phyloP scores from a whole-genome alignment of 257 asterid species.

The Striga asiatica region DNA sequence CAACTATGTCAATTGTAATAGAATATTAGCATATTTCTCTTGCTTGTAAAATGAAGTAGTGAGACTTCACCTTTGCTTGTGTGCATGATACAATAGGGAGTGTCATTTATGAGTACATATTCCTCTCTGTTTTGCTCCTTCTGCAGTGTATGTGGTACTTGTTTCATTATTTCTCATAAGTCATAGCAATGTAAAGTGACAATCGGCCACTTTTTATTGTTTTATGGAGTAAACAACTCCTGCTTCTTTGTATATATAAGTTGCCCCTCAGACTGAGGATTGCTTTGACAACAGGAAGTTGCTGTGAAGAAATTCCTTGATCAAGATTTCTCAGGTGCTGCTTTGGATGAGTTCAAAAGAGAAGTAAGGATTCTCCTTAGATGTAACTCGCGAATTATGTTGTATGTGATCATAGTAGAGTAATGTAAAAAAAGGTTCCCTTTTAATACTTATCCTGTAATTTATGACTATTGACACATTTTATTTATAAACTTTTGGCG shows the following conservation, averaged over 20 bases:
- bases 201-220: not conserved
- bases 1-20: no score
- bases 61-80: no score
- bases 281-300: slow-evolving; percentile 63
- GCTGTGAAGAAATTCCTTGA: slow-evolving; percentile 99
- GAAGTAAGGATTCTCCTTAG: slow-evolving; percentile 50
- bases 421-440: not conserved
- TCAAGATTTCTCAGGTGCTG: slow-evolving; percentile 99
- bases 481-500: not conserved
- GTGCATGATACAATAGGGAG: no score
- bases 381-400: slow-evolving; percentile 5
- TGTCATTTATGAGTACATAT: not conserved
- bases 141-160: not conserved
- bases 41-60: no score
- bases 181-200: slow-evolving; percentile 6
- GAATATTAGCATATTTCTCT: no score
- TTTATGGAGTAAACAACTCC: not conserved
- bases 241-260: not conserved
- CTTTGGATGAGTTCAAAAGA: slow-evolving; percentile 95
- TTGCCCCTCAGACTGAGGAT: slow-evolving; percentile 10
- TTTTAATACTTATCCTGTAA: not conserved
- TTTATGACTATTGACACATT: slow-evolving; percentile 9
- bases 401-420: not conserved
- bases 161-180: not conserved
- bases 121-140: not conserved